Conservation (phyloP, 352 stramenopile species). For the Globisporangium megalacanthum region DNA sequence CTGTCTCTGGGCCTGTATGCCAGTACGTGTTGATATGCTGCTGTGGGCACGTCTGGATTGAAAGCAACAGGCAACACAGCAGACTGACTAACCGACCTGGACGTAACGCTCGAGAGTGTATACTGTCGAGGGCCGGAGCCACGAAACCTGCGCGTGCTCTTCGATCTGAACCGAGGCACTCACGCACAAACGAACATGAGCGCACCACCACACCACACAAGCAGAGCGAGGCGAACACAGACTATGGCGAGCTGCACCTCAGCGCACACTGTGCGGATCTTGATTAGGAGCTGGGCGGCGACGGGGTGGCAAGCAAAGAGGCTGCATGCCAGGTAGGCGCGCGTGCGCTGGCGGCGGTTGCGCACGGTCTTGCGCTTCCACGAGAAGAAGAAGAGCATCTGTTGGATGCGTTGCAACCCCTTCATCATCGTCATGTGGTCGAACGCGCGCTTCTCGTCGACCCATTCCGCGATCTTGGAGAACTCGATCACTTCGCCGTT, state of each 20-base stretch:
- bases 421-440: conserved; percentile 68
- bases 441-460: conserved; percentile 68
- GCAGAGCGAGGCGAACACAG: not conserved
- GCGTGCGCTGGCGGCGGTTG: conserved; percentile 31
- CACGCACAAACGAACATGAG: not conserved
- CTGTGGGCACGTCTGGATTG: not conserved
- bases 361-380: conserved; percentile 58
- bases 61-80: not conserved
- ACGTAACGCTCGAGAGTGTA: conserved; percentile 9
- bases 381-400: conserved; percentile 70
- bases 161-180: conserved; percentile 10
- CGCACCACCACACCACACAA: not conserved
- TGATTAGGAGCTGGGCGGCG: conserved; percentile 26
- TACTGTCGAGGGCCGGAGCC: not conserved
- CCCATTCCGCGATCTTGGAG: conserved; percentile 40
- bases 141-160: not conserved
- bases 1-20: conserved; percentile 14
- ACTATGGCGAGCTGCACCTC: conserved; percentile 13
- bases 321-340: conserved; percentile 30
- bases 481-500: conserved; percentile 40
- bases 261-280: conserved; percentile 21
- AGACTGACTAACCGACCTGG: conserved; percentile 2
- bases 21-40: not conserved
- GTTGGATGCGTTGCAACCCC: conserved; percentile 53
- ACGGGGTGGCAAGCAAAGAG: conserved; percentile 47